phyloP scores from a whole-genome alignment of 768 basidiomycete genomes.

The Serendipita sp. region DNA sequence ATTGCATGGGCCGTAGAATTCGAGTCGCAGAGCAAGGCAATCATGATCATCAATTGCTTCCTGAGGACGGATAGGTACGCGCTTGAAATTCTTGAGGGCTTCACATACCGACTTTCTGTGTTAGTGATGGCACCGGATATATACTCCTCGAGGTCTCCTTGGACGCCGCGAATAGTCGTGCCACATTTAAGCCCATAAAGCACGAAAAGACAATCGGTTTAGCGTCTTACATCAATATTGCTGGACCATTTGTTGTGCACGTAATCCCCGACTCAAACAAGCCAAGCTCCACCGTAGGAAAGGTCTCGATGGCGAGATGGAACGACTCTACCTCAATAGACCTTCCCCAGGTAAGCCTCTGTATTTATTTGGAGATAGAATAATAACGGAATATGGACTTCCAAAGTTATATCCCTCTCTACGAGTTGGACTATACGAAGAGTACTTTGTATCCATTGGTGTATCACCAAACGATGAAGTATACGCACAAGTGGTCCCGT shows the following conservation, averaged over 20 bases:
- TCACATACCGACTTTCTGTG: too few relatives aligned
- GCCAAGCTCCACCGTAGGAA: background rate
- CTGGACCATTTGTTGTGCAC: background rate
- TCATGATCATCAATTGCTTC: background rate
- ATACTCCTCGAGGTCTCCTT: background rate
- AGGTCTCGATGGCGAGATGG: background rate
- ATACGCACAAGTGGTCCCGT: background rate
- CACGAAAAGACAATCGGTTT: background rate
- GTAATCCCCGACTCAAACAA: background rate
- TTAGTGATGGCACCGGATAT: background rate
- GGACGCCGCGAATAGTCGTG: background rate
- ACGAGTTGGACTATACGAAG: background rate
- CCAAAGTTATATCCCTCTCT: background rate
- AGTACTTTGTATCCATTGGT: background rate
- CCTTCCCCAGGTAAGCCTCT: background rate
- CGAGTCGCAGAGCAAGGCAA: background rate
- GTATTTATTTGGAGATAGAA: background rate
- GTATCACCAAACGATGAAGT: background rate
- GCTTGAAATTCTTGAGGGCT: background rate
- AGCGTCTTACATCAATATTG: background rate
- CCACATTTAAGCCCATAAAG: background rate
- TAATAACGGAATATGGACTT: background rate
- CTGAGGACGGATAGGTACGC: background rate
- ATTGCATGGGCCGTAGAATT: slow-evolving; percentile 2
- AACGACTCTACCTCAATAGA: background rate